Evolutionary conservation across 108 stramenopile species (phyloP), one percentile per base, ranked within the genome.

Genomic region (Discostella stelligeroides): DNA sequence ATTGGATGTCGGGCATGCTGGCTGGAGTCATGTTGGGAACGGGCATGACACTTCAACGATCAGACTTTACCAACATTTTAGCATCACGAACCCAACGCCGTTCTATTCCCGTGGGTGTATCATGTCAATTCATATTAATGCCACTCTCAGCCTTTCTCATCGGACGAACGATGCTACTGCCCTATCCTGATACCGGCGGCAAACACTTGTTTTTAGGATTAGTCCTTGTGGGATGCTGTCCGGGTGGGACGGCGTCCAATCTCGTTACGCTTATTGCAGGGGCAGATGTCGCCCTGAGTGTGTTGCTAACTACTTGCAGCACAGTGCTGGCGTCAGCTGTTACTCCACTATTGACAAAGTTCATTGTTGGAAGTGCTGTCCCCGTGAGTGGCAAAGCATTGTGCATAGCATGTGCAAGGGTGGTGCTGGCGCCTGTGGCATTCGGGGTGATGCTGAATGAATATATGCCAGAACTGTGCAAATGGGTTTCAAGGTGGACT

Each of bases 161-260:
- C 24, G 92, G 92, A 38, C 79, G 80, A 21, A 68, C 86, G 9
- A 72, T 95, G 27, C 57, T 92, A 38, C 74, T 96, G 15, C 78
- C 67, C 12, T 77, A 80, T n/a, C 63, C 55, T 28, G 72, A 82
- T 41, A 51, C 23, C 53, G 60, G 54, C 73, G 90, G 58, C 28
- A 75, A 63, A 34, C 66, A 76, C 60, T 62, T 91, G 13, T 90
- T 89, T 68, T 45, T 94, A 39, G 95, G 94, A 27, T 68, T 97
- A 27, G 66, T 63, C 27, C 69, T 96, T 27, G 92, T 95, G 18
- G 94, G 94, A 57, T 94, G 91, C 66, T 86, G 82, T 18, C 95
- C 95, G 10, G 98, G 98, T 23, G 98, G 96, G n/a, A 96, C 96
- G 8, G 96, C 96, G 1, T 90, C 88, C 47, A 98, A 98, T 75